These are phyloP conservation scores for Aspergillus terreus DNA, from an alignment of 2,329 filamentous ascomycete genomes.

Conservation along the genomic window DNA sequence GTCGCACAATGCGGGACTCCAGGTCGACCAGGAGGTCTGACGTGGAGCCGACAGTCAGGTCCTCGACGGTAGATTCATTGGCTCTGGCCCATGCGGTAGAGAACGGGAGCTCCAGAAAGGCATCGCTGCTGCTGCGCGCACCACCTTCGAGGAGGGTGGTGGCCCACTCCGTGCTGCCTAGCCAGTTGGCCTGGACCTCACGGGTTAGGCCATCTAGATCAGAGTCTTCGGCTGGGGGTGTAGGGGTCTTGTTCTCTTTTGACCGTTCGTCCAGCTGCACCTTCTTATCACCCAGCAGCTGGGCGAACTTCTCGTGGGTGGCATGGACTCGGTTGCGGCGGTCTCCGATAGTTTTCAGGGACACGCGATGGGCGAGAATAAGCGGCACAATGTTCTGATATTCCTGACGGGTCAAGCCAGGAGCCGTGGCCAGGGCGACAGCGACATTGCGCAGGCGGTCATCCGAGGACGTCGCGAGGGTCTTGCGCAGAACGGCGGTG, in stretches of 20 bases:
- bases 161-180: constrained; percentile 71
- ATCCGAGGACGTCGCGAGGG: constrained; percentile 45
- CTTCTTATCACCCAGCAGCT: constrained; percentile 62
- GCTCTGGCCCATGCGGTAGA: constrained; percentile 68
- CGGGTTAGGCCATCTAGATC: constrained; percentile 34
- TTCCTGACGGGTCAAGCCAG: constrained; percentile 27
- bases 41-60: constrained; percentile 22
- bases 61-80: constrained; percentile 53
- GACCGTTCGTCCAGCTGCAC: constrained; percentile 45
- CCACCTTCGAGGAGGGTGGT: constrained; percentile 68
- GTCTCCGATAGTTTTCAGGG: constrained; percentile 57
- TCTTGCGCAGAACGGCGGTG: constrained; percentile 72
- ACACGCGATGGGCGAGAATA: constrained; percentile 68
- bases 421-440: constrained; percentile 55
- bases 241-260: constrained; percentile 20
- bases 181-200: constrained; percentile 70
- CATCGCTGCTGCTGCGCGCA: constrained; percentile 53
- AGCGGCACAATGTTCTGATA: constrained; percentile 56
- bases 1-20: constrained; percentile 62
- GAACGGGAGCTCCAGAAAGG: constrained; percentile 64
- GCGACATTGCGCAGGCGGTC: constrained; percentile 48
- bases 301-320: constrained; percentile 61
- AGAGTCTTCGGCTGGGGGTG: constrained; percentile 32
- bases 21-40: constrained; percentile 61
- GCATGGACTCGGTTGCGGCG: constrained; percentile 58